Base-by-base conservation (phyloP, 148 eudicot species). In the Fagopyrum tataricum region DNA sequence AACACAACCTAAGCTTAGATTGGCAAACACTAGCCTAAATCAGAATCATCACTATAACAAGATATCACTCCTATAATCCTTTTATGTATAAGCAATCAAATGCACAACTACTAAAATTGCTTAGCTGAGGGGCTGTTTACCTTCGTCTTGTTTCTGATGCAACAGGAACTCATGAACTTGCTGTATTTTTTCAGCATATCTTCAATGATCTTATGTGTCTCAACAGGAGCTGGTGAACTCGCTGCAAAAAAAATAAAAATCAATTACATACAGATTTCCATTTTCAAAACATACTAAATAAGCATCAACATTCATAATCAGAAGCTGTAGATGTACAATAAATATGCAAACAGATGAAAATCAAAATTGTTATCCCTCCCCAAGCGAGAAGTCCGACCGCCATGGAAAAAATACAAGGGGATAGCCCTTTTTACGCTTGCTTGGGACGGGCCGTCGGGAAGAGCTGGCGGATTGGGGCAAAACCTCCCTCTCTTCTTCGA, bases 111-210 rank as follows among this genome's bases (percentile, higher is more conserved):
- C 37, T 2, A 59, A 21, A 59, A 24, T 23, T 4, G 69, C 4
- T 77, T 83, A 84, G 40, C 41, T 61, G 15, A 75, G 42, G 40
- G 78, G 73, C 43, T 71, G 15, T 47, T 78, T 77, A 39, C 71
- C 81, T 76, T 81, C 80, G 26, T 78, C 77, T 49, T 78, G 79
- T 64, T 80, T 84, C 67, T 80, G 84, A 83, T 81, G 81, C 84
- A 75, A 70, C 85, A 82, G 74, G 74, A 82, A 88, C n/a, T 87
- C 93, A 26, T 88, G 82, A 11, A 84, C 82, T 49, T 80, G 83
- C 44, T 76, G 73, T 37, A 83, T 75, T 73, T 84, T 72, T 81
- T 80, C 67, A 66, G 77, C 96, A 91, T 84, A 49, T 76, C 84
- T 7, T 76, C 78, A 77, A 86, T 78, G 67, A 87, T 81, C 75